Conservation (phyloP, 805 yeast genomes). For the Nakazawaea peltata region DNA sequence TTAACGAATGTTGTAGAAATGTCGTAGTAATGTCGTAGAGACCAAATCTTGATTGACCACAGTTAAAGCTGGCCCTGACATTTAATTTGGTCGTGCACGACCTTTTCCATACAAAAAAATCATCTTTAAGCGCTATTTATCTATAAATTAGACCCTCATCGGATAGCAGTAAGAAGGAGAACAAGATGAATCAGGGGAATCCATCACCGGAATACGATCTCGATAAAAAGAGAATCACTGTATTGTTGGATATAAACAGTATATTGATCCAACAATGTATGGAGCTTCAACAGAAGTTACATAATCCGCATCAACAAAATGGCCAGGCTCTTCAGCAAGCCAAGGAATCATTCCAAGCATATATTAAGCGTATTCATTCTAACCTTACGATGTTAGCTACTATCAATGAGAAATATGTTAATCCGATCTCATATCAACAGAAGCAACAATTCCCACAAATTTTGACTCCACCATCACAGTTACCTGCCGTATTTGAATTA, state of each 20-base stretch:
- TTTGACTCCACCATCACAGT: constrained; percentile 44
- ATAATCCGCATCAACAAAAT: constrained; percentile 14
- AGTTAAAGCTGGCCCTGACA: too few species aligned
- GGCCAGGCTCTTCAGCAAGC: constrained; percentile 17
- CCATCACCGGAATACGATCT: constrained; percentile 13
- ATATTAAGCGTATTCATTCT: constrained; percentile 26
- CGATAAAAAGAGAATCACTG: constrained; percentile 25
- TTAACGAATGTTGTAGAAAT: too few species aligned
- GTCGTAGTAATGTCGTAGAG: too few species aligned
- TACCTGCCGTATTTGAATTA: constrained; percentile 42
- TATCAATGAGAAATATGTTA: constrained; percentile 26
- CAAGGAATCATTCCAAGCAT: constrained; percentile 23
- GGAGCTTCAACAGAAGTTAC: constrained; percentile 14
- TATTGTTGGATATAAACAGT: constrained; percentile 26
- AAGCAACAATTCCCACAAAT: constrained; percentile 36
- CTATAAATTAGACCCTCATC: too few species aligned
- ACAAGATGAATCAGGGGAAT: background rate
- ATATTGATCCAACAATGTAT: constrained; percentile 22
- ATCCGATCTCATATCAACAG: constrained; percentile 16
- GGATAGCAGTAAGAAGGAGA: background rate
- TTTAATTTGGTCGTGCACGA: too few species aligned
- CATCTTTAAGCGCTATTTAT: too few species aligned
- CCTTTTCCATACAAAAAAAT: too few species aligned
- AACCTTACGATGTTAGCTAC: constrained; percentile 28
- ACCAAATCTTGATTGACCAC: too few species aligned